These are phyloP conservation scores for Paraphoma chrysanthemicola DNA, from an alignment of 2,329 filamentous ascomycete species.

Conservation along the genomic window DNA sequence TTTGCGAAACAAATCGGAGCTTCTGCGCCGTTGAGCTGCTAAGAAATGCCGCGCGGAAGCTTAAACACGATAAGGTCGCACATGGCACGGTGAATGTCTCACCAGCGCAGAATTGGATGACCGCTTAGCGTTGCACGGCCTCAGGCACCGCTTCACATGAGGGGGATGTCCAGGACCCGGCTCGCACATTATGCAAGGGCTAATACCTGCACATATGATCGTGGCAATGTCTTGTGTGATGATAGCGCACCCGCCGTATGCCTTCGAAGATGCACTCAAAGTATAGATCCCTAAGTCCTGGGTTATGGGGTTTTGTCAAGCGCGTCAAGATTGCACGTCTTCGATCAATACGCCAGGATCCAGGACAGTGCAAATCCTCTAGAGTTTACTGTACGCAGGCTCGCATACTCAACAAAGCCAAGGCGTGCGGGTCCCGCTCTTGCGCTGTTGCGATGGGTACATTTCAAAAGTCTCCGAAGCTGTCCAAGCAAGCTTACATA, in stretches of 20 bases:
- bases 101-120: background rate
- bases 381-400: too few relatives aligned
- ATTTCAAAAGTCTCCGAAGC: too few relatives aligned
- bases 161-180: too few relatives aligned
- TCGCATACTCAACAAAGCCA: too few relatives aligned
- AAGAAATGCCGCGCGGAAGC: conserved; percentile 8
- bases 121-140: background rate
- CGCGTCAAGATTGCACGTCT: too few relatives aligned
- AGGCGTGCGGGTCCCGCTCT: too few relatives aligned
- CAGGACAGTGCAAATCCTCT: too few relatives aligned
- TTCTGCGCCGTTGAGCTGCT: background rate
- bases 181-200: background rate
- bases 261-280: background rate
- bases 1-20: conserved; percentile 4
- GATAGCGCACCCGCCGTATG: background rate
- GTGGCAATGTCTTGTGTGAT: background rate
- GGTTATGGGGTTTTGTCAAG: too few relatives aligned
- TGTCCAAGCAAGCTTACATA: too few relatives aligned
- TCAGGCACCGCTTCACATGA: background rate
- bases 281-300: too few relatives aligned
- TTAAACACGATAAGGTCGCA: conserved; percentile 7
- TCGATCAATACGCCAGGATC: too few relatives aligned
- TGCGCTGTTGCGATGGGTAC: too few relatives aligned
- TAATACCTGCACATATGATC: background rate
- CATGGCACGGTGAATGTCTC: conserved; percentile 3